Evolutionary conservation across 2,329 filamentous ascomycete species (phyloP), one percentile per base, ranked within the genome.

Genomic region (Fusarium cyanostomum): DNA sequence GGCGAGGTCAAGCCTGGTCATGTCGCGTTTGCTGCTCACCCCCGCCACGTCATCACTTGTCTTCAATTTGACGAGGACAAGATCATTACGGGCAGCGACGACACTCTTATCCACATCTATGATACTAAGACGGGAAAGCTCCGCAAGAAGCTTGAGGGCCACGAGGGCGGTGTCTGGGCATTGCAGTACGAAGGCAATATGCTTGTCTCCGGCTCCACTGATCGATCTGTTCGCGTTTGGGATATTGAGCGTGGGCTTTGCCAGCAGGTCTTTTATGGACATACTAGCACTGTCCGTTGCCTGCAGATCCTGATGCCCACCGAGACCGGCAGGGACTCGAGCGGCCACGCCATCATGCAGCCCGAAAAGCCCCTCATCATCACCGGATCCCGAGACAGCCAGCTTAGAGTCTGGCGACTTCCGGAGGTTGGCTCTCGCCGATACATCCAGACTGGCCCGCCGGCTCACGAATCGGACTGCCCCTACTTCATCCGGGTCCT

Each of bases 211-310:
- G 95, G 95, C 3, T 97, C 94, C 7, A 99, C 95, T 0, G 95
- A 99, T 77, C 86, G 95, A 42, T 96, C 95, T 10, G 95, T 99
- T n/a, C 89, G 95, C n/a, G 94, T 99, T 0, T 99, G 95, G 95
- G 94, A 99, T 74, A 97, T 99, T 64, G 92, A 96, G 72, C 90
- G 90, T 70, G 95, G 94, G 1, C 86, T 91, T 41, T 97, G 94
- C 76, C 94, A 94, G 10, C 95, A 99, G 74, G 90, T 97, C 1
- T 99, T 99, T 74, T 94, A 97, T 73, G 96, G 95, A 1, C 95
- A 99, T 74, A 99, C 95, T 9, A 98, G 94, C 37, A 99, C 95
- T 12, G 95, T 99, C 4, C 89, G 95, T 64, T 99, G 95, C 73
- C 81, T 99, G 59, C 94, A 98, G 73, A 98, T 99, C 54, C 82